These are phyloP conservation scores for Populus hybrid DNA, from an alignment of 441 rosid genomes.

Conservation along the genomic window DNA sequence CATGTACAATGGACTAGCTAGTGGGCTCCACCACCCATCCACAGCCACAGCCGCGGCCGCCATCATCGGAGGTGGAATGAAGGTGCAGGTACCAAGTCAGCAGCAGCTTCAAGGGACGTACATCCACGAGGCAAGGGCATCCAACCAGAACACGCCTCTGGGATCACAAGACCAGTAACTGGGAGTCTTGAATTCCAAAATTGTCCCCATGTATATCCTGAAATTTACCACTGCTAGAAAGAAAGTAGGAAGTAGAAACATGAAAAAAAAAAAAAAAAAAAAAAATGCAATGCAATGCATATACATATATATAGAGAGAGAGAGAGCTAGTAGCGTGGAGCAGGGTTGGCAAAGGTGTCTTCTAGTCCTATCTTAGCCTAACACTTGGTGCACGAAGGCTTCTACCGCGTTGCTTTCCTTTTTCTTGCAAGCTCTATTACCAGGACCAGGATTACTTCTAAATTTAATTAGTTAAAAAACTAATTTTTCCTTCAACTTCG, in stretches of 20 bases:
- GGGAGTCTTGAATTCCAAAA: background rate
- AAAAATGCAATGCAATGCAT: too few species aligned
- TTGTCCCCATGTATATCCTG: background rate
- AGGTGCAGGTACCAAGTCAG: background rate
- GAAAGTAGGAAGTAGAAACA: background rate
- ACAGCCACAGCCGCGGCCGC: background rate
- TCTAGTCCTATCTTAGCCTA: too few species aligned
- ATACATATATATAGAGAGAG: background rate
- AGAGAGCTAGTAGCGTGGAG: too few species aligned
- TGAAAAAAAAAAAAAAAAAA: too few species aligned
- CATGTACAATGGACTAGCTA: conserved; percentile 21
- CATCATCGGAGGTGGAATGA: conserved; percentile 5
- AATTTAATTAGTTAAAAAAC: too few species aligned
- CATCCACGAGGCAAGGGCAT: conserved; percentile 25
- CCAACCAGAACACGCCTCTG: conserved; percentile 30
- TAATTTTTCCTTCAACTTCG: too few species aligned
- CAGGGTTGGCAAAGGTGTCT: too few species aligned
- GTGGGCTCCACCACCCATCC: conserved; percentile 7
- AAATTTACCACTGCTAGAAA: background rate
- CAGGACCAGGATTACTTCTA: too few species aligned
- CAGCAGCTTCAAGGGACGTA: conserved; percentile 16
- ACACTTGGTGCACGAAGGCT: too few species aligned
- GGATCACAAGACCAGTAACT: conserved; percentile 13
- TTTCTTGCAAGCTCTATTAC: too few species aligned
- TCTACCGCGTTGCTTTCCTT: too few species aligned